Evolutionary conservation across 148 eudicot genomes (phyloP), one percentile per base, ranked within the genome.

Genomic region (Camellia sinensis): DNA sequence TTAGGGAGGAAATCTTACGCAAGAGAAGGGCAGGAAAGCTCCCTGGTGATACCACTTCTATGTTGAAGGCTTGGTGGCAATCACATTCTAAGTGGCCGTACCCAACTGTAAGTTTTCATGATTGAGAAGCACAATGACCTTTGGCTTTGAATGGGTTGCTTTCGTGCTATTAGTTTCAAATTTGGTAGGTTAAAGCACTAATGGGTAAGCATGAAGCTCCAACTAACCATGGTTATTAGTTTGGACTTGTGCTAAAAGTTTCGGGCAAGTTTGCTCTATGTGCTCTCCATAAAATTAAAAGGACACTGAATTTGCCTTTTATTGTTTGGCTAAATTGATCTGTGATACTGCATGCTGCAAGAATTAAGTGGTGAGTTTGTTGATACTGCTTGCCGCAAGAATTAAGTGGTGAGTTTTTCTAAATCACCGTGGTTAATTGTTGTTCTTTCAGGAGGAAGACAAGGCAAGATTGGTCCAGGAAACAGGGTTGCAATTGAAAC

Each of bases 61-160:
- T 92, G 73, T 87, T 94, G 50, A 94, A 92, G 80, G 92, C 92
- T 84, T 94, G 98, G 98, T 94, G 98, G 98, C 98, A 92, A 80
- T 88, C 97, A 9, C 98, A 94, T 85, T 87, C 98, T 53, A 94
- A 94, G 85, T 94, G 98, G 98, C 98, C 98, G 52, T 94, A 94
- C 81, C 98, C 98, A 63, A 92, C 97, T 0, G 98, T 94, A 87
- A 86, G 92, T 81, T 54, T 78, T 15, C 12, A 3, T 46, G 50
- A 2, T 82, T 13, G 40, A 29, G 9, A 29, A 48, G 18, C 43
- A 64, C 12, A 14, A 77, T 64, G 37, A 67, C 14, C 19, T 15
- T 6, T 46, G 56, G 22, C 9, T 22, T 53, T 76, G 19, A 46
- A 63, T 46, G 19, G 57, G 57, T 62, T 46, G 44, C 65, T 45